Conservation (phyloP, 164 flowering plant genomes). For the Malania oleifera region DNA sequence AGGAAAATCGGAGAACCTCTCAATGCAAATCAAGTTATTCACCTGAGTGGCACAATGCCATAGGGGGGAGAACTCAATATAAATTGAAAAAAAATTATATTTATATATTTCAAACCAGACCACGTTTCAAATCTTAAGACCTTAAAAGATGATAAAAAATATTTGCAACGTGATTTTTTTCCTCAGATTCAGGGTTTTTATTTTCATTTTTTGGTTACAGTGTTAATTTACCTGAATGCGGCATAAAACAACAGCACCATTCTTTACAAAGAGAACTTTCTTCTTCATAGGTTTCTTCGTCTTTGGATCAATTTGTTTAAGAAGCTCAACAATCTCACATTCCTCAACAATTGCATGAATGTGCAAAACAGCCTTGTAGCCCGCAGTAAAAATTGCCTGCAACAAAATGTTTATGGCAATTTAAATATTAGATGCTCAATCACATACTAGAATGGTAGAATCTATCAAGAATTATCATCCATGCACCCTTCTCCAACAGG, state of each 20-base stretch:
- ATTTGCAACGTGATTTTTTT: no score
- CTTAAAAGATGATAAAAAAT: no score
- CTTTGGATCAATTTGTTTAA: constrained; percentile 85
- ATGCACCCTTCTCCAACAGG: no score
- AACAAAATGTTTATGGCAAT: constrained; percentile 7
- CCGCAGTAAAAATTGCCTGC: constrained; percentile 97
- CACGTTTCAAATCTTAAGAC: no score
- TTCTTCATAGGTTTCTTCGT: constrained; percentile 86
- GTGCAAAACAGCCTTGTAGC: constrained; percentile 95
- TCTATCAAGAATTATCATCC: no score
- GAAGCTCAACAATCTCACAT: constrained; percentile 88
- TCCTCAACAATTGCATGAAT: constrained; percentile 94
- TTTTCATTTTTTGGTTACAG: background rate
- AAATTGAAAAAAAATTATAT: background rate
- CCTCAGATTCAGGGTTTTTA: no score
- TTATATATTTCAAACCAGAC: no score
- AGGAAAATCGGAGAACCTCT: constrained; percentile 80
- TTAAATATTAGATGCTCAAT: background rate
- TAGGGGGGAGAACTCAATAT: background rate
- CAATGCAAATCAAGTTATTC: constrained; percentile 71
- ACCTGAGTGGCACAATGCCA: constrained; percentile 55
- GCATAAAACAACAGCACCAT: constrained; percentile 79
- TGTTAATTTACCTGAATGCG: constrained; percentile 68
- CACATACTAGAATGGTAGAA: background rate
- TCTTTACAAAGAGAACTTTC: constrained; percentile 89